phyloP scores from a whole-genome alignment of 768 basidiomycete species.

The Termitomyces sp. region DNA sequence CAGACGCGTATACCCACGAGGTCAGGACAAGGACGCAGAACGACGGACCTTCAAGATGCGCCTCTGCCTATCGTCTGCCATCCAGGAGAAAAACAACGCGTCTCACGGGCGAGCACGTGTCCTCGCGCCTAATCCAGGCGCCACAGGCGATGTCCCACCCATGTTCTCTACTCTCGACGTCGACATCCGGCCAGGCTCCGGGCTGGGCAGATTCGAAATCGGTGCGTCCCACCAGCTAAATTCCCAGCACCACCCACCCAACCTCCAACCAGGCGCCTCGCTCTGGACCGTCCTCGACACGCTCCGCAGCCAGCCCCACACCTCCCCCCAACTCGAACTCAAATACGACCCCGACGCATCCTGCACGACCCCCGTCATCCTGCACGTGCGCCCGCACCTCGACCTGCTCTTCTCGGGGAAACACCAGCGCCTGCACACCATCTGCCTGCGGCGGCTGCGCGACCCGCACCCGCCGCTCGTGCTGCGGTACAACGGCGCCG shows the following conservation, averaged over 20 bases:
- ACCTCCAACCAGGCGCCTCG: conserved; percentile 58
- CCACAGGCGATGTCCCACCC: too few species aligned
- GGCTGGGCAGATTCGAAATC: conserved; percentile 75
- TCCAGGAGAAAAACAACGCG: conserved; percentile 12
- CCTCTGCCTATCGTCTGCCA: conserved; percentile 43
- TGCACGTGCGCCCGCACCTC: conserved; percentile 76
- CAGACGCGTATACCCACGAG: not conserved
- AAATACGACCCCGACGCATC: conserved; percentile 76
- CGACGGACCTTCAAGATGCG: conserved; percentile 39
- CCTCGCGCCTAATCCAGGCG: too few species aligned
- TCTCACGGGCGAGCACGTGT: not conserved
- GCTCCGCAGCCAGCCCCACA: conserved; percentile 56
- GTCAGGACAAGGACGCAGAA: not conserved
- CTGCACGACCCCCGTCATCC: conserved; percentile 63
- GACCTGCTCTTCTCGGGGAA: conserved; percentile 81
- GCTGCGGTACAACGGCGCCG: conserved; percentile 58
- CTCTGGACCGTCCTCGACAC: conserved; percentile 73
- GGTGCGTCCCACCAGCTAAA: conserved; percentile 45
- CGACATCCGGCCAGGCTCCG: conserved; percentile 70
- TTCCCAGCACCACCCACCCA: too few species aligned
- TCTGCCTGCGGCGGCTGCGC: conserved; percentile 62
- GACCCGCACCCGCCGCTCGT: conserved; percentile 63
- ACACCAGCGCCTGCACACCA: conserved; percentile 75
- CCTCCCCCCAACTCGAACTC: conserved; percentile 77
- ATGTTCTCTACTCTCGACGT: conserved; percentile 72